Evolutionary conservation across 139 green algal species (phyloP).

Genomic region (Volvox reticuliferus): DNA sequence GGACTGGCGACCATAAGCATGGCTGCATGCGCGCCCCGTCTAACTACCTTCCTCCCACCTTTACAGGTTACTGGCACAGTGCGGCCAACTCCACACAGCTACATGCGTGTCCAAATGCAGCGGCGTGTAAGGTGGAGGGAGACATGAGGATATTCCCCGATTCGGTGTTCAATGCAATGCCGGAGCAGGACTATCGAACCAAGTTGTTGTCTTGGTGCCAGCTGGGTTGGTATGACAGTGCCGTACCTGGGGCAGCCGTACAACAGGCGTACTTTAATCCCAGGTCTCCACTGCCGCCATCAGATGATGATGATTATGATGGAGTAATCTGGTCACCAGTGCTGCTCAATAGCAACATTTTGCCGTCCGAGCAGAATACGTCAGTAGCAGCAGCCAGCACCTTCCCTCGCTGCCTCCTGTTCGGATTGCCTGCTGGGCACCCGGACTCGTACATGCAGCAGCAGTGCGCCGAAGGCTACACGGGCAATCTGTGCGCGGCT

Average conservation of each 20-base stretch:
- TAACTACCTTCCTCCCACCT: not conserved
- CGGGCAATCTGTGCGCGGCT: constrained; percentile 40
- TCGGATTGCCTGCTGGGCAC: not conserved
- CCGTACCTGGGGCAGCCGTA: not conserved
- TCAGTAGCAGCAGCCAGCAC: not conserved
- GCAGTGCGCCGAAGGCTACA: constrained; percentile 36
- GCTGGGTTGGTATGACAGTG: not conserved
- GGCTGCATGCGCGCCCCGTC: not conserved
- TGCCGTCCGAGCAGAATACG: too few relatives aligned
- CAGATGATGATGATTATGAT: not conserved
- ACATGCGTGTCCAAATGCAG: constrained; percentile 26
- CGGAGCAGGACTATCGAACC: not conserved
- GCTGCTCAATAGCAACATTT: too few relatives aligned
- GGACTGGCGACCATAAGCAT: not conserved
- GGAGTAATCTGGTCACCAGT: not conserved
- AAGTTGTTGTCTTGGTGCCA: not conserved
- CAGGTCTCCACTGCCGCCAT: not conserved
- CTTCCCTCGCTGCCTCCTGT: not conserved
- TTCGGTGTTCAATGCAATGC: too few relatives aligned
- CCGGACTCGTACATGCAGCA: constrained; percentile 16
- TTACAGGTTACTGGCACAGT: constrained; percentile 33
- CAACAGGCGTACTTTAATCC: not conserved
- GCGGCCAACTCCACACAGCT: constrained; percentile 7
- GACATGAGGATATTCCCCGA: too few relatives aligned
- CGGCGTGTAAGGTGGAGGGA: not conserved